Evolutionary conservation across 73 alveolate genomes (phyloP).

Genomic region (Tetrahymena thermophila): DNA sequence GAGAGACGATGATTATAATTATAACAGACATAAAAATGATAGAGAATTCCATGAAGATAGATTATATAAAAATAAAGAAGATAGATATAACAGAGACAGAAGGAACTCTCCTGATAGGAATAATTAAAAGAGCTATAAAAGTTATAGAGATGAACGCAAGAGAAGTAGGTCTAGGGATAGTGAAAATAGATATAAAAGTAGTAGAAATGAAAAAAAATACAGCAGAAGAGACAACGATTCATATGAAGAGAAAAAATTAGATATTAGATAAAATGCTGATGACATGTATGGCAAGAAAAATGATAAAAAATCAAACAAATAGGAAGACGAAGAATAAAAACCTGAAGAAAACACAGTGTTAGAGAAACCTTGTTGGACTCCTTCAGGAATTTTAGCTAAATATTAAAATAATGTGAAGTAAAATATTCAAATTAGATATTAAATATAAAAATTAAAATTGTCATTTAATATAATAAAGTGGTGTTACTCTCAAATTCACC

Average conservation of each 20-base stretch:
- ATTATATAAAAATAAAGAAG: background rate
- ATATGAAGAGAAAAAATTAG: background rate
- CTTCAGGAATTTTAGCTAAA: slow-evolving; percentile 54
- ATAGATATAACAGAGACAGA: background rate
- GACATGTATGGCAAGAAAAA: background rate
- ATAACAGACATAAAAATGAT: background rate
- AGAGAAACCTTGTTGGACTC: slow-evolving; percentile 39
- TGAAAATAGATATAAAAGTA: background rate
- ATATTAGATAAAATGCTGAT: background rate
- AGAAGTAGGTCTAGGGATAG: background rate
- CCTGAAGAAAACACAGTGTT: background rate
- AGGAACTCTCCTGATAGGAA: background rate
- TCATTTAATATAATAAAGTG: background rate
- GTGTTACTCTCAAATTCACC: slow-evolving; percentile 23
- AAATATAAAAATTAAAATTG: background rate
- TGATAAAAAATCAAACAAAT: background rate
- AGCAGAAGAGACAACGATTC: background rate
- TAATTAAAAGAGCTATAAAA: background rate
- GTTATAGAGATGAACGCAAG: background rate
- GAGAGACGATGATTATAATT: background rate
- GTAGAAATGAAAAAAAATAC: background rate
- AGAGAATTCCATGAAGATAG: background rate
- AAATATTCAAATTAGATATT: background rate
- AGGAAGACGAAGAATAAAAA: background rate
- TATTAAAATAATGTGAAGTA: slow-evolving; percentile 28